These are phyloP conservation scores for Lophiotrema nucula DNA, from an alignment of 495 filamentous ascomycete species.

Conservation along the genomic window DNA sequence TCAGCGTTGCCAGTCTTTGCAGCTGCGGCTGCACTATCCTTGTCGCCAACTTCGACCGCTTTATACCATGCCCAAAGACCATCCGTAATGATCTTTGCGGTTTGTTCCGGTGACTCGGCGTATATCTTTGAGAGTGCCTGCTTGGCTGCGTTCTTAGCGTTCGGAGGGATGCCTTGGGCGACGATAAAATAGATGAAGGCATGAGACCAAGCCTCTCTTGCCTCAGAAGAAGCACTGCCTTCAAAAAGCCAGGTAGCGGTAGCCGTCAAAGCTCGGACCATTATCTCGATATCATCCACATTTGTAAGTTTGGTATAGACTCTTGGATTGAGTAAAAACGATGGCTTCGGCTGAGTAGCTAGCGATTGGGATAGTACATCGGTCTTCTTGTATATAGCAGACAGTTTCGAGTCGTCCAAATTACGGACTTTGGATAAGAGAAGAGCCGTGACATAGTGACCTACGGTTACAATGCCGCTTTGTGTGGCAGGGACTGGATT, in stretches of 20 bases:
- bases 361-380: slow-evolving; percentile 63
- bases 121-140: slow-evolving; percentile 60
- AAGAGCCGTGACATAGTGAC: slow-evolving; percentile 70
- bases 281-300: slow-evolving; percentile 75
- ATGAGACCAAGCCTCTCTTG: slow-evolving; percentile 68
- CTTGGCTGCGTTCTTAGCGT: slow-evolving; percentile 58
- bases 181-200: slow-evolving; percentile 77
- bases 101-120: slow-evolving; percentile 48
- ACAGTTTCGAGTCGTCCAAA: slow-evolving; percentile 44
- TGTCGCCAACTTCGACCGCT: slow-evolving; percentile 62
- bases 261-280: slow-evolving; percentile 65
- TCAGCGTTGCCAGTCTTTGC: slow-evolving; percentile 64
- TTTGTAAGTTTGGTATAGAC: slow-evolving; percentile 73
- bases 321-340: slow-evolving; percentile 78
- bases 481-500: slow-evolving; percentile 77
- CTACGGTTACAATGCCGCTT: slow-evolving; percentile 69
- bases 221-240: slow-evolving; percentile 2
- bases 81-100: slow-evolving; percentile 60
- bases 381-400: slow-evolving; percentile 56
- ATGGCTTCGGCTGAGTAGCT: slow-evolving; percentile 67
- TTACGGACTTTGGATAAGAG: slow-evolving; percentile 47
- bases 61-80: slow-evolving; percentile 84
- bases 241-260: slow-evolving; percentile 48
- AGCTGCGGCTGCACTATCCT: slow-evolving; percentile 68
- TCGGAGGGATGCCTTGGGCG: slow-evolving; percentile 55